Evolutionary conservation across 2,329 filamentous ascomycete genomes (phyloP), one percentile per base, ranked within the genome.

Genomic region (Xylaria sp.): DNA sequence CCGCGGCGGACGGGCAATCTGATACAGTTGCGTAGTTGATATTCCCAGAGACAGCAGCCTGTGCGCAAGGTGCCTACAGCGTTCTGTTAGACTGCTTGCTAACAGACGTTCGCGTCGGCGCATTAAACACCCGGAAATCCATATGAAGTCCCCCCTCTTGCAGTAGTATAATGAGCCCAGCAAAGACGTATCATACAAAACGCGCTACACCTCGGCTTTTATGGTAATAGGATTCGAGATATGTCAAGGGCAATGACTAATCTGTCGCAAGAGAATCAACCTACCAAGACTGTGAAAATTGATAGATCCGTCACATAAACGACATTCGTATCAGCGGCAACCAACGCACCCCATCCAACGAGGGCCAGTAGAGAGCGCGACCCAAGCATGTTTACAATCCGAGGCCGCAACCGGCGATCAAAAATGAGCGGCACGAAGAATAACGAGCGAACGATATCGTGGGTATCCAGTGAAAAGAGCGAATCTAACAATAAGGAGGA

Each of bases 1-100:
- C 80, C 15, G 81, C 81, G 5, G 76, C 82, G 31, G 82, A 77
- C 15, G 81, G 81, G 69, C 85, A 87, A 54, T 77, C 78, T 10
- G 79, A 77, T 33, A 78, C 74, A 0, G 85, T 86, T 70, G 83
- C 79, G 42, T 72, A 67, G 66, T 81, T 78, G 70, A 88, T 75
- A 65, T 82, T 80, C 67, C 82, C 80, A 2, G 79, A 81, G 46
- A 88, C 66, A 10, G 84, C 86, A 1, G 75, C 78, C 67, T 82
- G 79, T 4, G 81, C 86, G 74, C 86, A 88, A 28, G 84, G 84
- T 46, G 85, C 85, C 83, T 87, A 68, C 51, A 33, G 23, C 23
- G 23, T 42, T 46, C 23, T 4, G 51, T 69, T 64, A 69, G 67
- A 58, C 15, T 26, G 17, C 26, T 53, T 58, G 49, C 3, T 40